Conservation (phyloP, 2,329 filamentous ascomycete species). For the Penicillium sp. region DNA sequence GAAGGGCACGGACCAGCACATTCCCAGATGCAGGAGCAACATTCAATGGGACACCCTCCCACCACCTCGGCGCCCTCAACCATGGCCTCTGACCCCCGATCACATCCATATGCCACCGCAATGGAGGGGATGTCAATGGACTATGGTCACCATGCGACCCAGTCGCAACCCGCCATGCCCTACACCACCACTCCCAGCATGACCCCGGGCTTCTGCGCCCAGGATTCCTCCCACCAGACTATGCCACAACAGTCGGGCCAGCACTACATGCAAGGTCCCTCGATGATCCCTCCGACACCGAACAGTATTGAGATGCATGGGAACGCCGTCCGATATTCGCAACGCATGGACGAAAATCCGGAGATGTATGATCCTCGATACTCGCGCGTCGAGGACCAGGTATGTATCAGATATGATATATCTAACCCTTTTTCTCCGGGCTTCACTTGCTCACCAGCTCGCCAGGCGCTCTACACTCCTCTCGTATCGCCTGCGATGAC, state of each 20-base stretch:
- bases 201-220: conserved; percentile 34
- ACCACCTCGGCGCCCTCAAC: conserved; percentile 31
- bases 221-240: conserved; percentile 28
- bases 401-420: conserved; percentile 21
- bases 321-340: conserved; percentile 41
- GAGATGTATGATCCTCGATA: conserved; percentile 47
- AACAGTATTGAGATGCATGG: conserved; percentile 52
- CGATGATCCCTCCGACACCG: conserved; percentile 49
- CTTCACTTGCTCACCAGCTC: not conserved
- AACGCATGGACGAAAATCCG: conserved; percentile 41
- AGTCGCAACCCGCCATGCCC: conserved; percentile 27
- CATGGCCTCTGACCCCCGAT: conserved; percentile 29
- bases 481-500: conserved; percentile 53
- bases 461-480: conserved; percentile 50
- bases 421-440: not conserved
- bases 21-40: conserved; percentile 34
- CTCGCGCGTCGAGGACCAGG: conserved; percentile 46
- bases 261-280: conserved; percentile 33
- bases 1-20: conserved; percentile 40
- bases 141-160: conserved; percentile 1
- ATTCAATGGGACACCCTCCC: conserved; percentile 32
- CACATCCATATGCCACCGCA: conserved; percentile 28
- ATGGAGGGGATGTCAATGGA: conserved; percentile 36
- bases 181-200: conserved; percentile 33
- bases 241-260: conserved; percentile 24